Evolutionary conservation across 2,329 filamentous ascomycete genomes (phyloP), one percentile per base, ranked within the genome.

Genomic region (Elsinoe perseae): DNA sequence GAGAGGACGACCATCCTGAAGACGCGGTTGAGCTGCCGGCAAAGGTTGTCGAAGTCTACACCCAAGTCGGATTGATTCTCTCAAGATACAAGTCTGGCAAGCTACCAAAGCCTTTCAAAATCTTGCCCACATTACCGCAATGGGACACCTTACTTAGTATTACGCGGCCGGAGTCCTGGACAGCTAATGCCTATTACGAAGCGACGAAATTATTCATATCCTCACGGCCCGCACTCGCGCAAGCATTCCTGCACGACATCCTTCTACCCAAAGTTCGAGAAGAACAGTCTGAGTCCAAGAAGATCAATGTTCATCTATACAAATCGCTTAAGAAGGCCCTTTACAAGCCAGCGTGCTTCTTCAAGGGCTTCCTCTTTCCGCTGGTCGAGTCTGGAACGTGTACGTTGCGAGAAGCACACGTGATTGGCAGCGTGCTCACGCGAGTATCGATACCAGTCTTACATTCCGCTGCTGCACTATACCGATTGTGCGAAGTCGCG

Each of bases 31-130:
- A 95, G 68, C 77, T 98, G 53, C 90, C 90, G 2, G 85, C 85
- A 42, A 96, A 95, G 73, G 90, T 96, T 12, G 80, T 96, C 14
- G 92, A 97, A 68, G 92, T 95, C 14, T 97, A 95, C 70, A 86
- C 87, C 59, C 95, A 95, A 83, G 85, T 95, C 64, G 92, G 91
- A 59, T 78, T 91, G 62, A 86, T 97, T 59, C 80, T 98, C 58
- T 90, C 89, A 23, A 83, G 92, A 61, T 97, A 95, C 77, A 95
- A 95, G 73, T 92, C 87, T 12, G 93, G 93, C n/a, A 92, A 92
- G 62, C 80, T 98, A 28, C 93, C 93, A 18, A 98, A 98, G 72
- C 92, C 92, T 0, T 95, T 98, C 79, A 97, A 97, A 73, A 90
- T 97, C 61, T 80, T 98, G 7, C 93, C 93, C 2, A 91, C 90